phyloP scores from a whole-genome alignment of 768 basidiomycete genomes.

The Amyloporia xantha region DNA sequence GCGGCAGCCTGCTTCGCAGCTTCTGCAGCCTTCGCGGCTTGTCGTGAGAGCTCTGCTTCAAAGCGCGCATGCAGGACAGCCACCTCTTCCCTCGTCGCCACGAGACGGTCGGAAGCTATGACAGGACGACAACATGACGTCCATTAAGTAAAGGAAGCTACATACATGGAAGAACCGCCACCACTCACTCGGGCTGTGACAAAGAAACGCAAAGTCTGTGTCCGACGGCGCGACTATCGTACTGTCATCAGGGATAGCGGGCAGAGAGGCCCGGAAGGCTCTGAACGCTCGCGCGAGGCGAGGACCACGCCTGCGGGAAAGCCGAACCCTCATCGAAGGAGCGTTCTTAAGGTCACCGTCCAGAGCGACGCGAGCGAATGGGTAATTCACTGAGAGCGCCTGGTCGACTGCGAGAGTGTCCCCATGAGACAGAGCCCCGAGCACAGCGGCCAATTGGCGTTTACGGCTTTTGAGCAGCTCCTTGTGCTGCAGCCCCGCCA shows the following conservation, averaged over 20 bases:
- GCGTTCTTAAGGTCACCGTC: conserved; percentile 34
- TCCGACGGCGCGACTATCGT: conserved; percentile 37
- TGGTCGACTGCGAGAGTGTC: conserved; percentile 78
- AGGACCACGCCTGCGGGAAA: conserved; percentile 48
- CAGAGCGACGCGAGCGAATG: conserved; percentile 30
- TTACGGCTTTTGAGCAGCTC: conserved; percentile 63
- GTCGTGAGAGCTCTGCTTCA: conserved; percentile 65
- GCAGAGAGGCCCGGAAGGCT: conserved; percentile 26
- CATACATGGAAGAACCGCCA: conserved; percentile 16
- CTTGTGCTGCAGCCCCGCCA: conserved; percentile 70
- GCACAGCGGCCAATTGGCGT: conserved; percentile 62
- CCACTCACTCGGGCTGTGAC: conserved; percentile 67
- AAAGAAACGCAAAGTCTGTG: conserved; percentile 53
- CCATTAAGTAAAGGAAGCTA: not conserved
- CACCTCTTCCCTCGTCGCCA: conserved; percentile 65
- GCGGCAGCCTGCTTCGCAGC: conserved; percentile 44
- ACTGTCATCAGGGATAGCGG: conserved; percentile 16
- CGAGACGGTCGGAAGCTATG: conserved; percentile 68
- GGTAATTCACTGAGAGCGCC: conserved; percentile 50
- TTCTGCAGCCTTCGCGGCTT: conserved; percentile 50
- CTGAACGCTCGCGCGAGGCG: conserved; percentile 42
- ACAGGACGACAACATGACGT: not conserved
- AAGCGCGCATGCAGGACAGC: conserved; percentile 58
- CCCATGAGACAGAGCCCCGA: conserved; percentile 59
- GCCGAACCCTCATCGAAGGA: conserved; percentile 55